Evolutionary conservation across 441 rosid genomes (phyloP), one percentile per base, ranked within the genome.

Genomic region (Daphne laureola): DNA sequence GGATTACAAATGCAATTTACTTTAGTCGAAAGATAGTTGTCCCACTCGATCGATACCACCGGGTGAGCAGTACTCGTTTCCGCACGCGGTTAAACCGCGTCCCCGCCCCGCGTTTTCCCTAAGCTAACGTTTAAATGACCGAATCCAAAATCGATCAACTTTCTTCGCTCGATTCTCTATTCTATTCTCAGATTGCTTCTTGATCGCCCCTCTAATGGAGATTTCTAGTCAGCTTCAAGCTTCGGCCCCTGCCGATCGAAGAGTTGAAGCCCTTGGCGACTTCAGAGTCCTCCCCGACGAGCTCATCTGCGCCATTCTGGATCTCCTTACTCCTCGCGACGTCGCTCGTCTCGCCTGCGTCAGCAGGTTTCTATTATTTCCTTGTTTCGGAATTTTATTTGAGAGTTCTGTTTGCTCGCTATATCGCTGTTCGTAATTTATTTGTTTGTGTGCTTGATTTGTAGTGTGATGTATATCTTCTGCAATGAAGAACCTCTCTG

Each of bases 401-500:
- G 38, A 8, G 38, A 31, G 21, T 16, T 23, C 26, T 51, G 36
- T 36, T 55, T 13, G 14, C 17, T 45, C 0, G 14, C 43, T 21
- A 4, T 4, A 17, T 25, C 12, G 31, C 21, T 51, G 51, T 35
- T 7, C 18, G 15, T 50, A 9, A 14, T 26, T 51, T 7, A 43
- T 21, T 6, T 45, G 43, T 5, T 27, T 26, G 43, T 5, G 16
- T 69, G 31, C 45, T 56, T 57, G 50, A 38, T 46, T 0, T 59
- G 74, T 73, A 91, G 98, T 68, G 92, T 84, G 44, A 80, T 83
- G 92, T 86, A 92, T 68, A 81, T 89, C 49, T 69, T 92, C 2
- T 86, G 96, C 77, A 81, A 81, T 35, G 98, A 86, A 71, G 98
- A 92, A 42, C 98, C 98, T 0, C 69, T 92, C 3, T 92, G 98